Evolutionary conservation across 2,329 filamentous ascomycete genomes (phyloP).

Genomic region (Phyllosticta citribraziliensis): DNA sequence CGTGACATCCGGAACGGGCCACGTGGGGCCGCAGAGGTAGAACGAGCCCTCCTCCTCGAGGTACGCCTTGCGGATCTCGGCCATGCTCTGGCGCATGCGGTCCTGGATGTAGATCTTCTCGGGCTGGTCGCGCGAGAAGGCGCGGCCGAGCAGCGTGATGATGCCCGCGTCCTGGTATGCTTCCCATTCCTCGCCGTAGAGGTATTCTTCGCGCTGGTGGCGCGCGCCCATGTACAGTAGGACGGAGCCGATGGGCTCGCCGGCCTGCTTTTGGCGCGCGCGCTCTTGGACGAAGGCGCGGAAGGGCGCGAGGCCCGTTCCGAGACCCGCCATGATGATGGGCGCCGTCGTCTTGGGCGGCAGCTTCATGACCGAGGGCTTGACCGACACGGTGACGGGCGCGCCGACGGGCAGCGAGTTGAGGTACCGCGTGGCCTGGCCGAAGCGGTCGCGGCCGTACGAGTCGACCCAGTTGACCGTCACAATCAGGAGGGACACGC

Average conservation of each 20-base stretch:
- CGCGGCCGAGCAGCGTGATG: constrained; percentile 84
- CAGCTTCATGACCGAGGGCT: constrained; percentile 99
- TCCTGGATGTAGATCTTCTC: constrained; percentile 99
- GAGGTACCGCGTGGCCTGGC: constrained; percentile 88
- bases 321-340: constrained; percentile 98
- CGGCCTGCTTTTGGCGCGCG: constrained; percentile 94
- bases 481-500: constrained; percentile 92
- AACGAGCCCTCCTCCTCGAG: constrained; percentile 82
- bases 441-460: constrained; percentile 77
- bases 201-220: constrained; percentile 95
- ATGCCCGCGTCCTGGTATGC: constrained; percentile 93
- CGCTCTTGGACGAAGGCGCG: constrained; percentile 97
- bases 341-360: constrained; percentile 77
- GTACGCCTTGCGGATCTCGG: constrained; percentile 77
- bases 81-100: constrained; percentile 81
- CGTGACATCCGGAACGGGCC: constrained; percentile 96
- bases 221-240: constrained; percentile 94
- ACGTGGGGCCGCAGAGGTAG: constrained; percentile 95
- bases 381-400: constrained; percentile 82
- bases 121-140: constrained; percentile 93
- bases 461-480: constrained; percentile 93
- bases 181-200: constrained; percentile 99
- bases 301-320: constrained; percentile 97
- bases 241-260: constrained; percentile 87
- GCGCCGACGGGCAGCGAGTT: constrained; percentile 64